Base-by-base conservation (phyloP, 2,329 filamentous ascomycete species). In the Penicillium hesseltinei region DNA sequence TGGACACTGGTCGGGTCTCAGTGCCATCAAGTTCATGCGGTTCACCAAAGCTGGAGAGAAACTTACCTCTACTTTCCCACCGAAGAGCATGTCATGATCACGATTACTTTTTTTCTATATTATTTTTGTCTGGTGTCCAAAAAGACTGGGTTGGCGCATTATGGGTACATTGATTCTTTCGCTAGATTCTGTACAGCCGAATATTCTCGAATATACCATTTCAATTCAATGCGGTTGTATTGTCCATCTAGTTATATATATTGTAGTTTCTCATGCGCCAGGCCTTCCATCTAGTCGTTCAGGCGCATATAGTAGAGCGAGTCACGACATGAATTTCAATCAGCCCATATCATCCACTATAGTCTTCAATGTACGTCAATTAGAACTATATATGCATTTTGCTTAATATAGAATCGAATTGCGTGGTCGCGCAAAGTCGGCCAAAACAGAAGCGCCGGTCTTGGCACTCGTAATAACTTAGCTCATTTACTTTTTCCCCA, bases 1-100 rank as follows among this genome's bases (percentile, higher is more conserved):
- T 62, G 89, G 90, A 4, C 84, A 89, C 27, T 97, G 93, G 93
- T 82, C 89, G 9, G 88, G 88, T 66, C 81, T 97, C 61, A 85
- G 87, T 35, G 88, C 83, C 9, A 73, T 97, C 64, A 85, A 87
- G 58, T 97, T 92, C 82, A 81, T 91, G 59, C 87, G 91, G 60
- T 79, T 97, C 55, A 83, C 83, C 5, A 85, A 82, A 56, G 80
- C 83, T 31, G 91, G 91, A 4, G 78, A 74, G 13, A 81, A 86
- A 61, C 83, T 86, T 67, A 77, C 85, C n/a, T 88, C 89, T 25
- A 88, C 81, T 59, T 96, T 96, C 69, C 93, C 92, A 21, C 91
- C 91, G 3, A 86, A 83, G 66, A 82, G 82, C 36, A 69, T 78
- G 54, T 78, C 78, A 62, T 80, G 69, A 78, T 64, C 52, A 55